These are phyloP conservation scores for Nakataea oryzae DNA, from an alignment of 2,329 filamentous ascomycete genomes.

Conservation along the genomic window DNA sequence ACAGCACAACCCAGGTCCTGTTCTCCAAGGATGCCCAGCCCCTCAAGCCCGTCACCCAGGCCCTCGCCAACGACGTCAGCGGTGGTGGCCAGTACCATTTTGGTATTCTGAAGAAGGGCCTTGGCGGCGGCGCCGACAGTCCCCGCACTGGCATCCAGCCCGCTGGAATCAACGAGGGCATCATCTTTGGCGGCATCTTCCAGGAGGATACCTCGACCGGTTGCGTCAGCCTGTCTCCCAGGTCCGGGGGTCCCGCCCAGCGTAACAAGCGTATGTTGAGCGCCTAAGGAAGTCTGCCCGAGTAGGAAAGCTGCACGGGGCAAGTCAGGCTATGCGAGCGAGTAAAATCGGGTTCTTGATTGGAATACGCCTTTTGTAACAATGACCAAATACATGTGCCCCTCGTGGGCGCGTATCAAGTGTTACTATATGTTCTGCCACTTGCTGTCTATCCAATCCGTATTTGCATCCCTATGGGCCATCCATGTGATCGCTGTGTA, in stretches of 20 bases:
- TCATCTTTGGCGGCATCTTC: constrained; percentile 42
- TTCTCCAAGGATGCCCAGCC: constrained; percentile 38
- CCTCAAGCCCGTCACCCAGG: constrained; percentile 34
- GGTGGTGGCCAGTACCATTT: constrained; percentile 53
- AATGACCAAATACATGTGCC: background rate
- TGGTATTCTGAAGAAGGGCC: constrained; percentile 51
- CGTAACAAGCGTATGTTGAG: background rate
- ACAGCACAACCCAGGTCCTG: constrained; percentile 43
- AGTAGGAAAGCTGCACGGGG: too few relatives aligned
- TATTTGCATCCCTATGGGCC: background rate
- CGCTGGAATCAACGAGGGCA: constrained; percentile 36
- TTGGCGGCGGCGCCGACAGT: constrained; percentile 31
- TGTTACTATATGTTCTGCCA: background rate
- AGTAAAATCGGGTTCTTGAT: background rate
- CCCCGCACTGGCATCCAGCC: constrained; percentile 36
- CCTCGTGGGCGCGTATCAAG: background rate
- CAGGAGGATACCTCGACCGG: constrained; percentile 33
- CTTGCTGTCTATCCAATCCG: too few relatives aligned
- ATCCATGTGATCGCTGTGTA: too few relatives aligned
- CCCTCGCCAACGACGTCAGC: constrained; percentile 37
- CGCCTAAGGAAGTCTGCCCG: background rate
- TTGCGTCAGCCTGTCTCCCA: constrained; percentile 24
- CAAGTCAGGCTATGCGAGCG: too few relatives aligned
- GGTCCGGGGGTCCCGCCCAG: background rate
- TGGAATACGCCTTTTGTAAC: background rate